Evolutionary conservation across 805 yeast species (phyloP), one percentile per base, ranked within the genome.

Genomic region (Sporopachydermia lactativora): DNA sequence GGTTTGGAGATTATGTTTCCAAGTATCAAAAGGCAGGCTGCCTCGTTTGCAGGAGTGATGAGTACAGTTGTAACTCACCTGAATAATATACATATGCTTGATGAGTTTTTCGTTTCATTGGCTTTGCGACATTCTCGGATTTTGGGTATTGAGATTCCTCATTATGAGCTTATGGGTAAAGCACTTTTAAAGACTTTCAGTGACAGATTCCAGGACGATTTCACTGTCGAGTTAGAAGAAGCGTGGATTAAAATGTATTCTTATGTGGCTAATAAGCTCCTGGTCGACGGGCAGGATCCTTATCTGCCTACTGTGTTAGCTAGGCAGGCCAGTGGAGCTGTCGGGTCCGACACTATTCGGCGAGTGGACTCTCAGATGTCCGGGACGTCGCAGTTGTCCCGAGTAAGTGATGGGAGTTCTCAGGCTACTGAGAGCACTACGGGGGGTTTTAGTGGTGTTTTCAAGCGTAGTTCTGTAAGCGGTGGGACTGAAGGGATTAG

Each of bases 61-160:
- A 71, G 81, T 18, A 66, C 75, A 36, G 81, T 88, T 2, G 73
- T 83, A 44, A 58, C 69, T 18, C 75, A 74, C 47, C 61, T 83
- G 40, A 86, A 80, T 41, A 67, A 76, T 47, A 61, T 82, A 40
- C 52, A 66, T 2, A 56, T 59, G 4, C 59, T 82, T 48, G 77
- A 79, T 49, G 78, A 68, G 17, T 77, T 76, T 42, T 59, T 84
- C 39, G 62, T 61, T 36, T 70, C 71, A 38, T 58, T 83, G 47
- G 94, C 88, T 2, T 81, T 80, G 52, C 63, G 83, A 40, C 94
- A 84, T 55, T 63, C 84, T 2, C 61, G 94, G 47, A 76, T 83
- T 39, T 61, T 83, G 45, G 84, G 83, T 13, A 78, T 81, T 34
- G 85, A 79, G 15, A 47, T 47, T 18, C 46, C 40, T 17, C 55